Conservation (phyloP, 2,329 filamentous ascomycete species). For the Paecilomyces niveus region DNA sequence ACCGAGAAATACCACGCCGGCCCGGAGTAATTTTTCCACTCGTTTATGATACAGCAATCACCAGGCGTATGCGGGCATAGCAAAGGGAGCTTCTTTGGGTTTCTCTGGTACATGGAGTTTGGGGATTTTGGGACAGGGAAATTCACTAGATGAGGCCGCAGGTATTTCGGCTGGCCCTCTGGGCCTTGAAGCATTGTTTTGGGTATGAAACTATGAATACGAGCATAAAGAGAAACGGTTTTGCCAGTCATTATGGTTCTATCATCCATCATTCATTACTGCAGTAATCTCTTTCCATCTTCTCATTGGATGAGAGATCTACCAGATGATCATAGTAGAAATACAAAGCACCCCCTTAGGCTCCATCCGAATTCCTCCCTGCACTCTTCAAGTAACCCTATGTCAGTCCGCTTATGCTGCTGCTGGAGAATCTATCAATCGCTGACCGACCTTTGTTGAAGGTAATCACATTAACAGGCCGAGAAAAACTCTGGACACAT, state of each 20-base stretch:
- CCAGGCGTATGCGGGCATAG: constrained; percentile 3
- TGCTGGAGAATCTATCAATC: too few species aligned
- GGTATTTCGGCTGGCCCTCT: neutral
- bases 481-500: too few species aligned
- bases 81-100: constrained; percentile 16
- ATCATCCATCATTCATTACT: neutral
- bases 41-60: neutral
- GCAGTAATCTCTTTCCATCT: too few species aligned
- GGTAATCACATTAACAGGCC: too few species aligned
- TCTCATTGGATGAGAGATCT: too few species aligned
- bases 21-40: constrained; percentile 24
- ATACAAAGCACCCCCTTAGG: too few species aligned
- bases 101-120: constrained; percentile 3
- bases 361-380: too few species aligned
- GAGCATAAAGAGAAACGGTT: neutral
- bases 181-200: neutral
- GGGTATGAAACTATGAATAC: neutral
- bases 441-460: too few species aligned
- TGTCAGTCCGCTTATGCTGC: too few species aligned
- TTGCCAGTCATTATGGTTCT: neutral
- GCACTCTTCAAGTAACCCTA: too few species aligned
- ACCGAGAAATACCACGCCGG: constrained; percentile 61
- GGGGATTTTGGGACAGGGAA: neutral
- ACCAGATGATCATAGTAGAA: too few species aligned
- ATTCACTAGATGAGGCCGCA: neutral